Conservation (phyloP, 441 rosid genomes). For the Adansonia rubrostipa region DNA sequence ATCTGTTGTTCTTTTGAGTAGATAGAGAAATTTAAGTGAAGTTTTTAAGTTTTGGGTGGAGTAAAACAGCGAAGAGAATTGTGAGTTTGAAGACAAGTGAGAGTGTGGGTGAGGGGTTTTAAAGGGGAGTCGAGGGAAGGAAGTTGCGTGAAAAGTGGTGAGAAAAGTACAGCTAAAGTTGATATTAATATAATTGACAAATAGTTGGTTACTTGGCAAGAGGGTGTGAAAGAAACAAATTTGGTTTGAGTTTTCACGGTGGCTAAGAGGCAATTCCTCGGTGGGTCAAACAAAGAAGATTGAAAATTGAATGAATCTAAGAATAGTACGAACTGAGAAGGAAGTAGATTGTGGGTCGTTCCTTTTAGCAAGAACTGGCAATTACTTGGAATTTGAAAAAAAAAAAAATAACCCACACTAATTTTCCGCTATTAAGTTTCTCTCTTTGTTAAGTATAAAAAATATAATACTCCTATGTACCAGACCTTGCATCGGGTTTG, state of each 20-base stretch:
- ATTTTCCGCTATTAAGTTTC: no score
- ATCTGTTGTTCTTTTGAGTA: not conserved
- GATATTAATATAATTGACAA: not conserved
- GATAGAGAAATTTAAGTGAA: slow-evolving; percentile 2
- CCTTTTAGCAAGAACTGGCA: not conserved
- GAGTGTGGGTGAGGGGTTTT: slow-evolving; percentile 22
- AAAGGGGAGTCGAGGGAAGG: slow-evolving; percentile 32
- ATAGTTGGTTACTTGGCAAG: slow-evolving; percentile 5
- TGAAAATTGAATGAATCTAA: not conserved
- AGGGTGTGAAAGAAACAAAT: slow-evolving; percentile 21
- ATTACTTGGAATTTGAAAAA: no score
- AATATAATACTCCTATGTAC: no score
- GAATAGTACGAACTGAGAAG: not conserved
- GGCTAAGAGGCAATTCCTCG: not conserved
- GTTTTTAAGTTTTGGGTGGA: not conserved
- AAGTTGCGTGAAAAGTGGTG: slow-evolving; percentile 80
- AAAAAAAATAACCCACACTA: no score
- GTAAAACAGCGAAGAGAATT: not conserved
- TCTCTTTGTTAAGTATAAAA: no score
- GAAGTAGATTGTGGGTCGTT: not conserved
- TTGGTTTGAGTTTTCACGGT: not conserved
- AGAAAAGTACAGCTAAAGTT: slow-evolving; percentile 37
- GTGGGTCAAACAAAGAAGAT: not conserved
- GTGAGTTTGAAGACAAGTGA: slow-evolving; percentile 24
- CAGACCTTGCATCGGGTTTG: not conserved